Evolutionary conservation across 768 basidiomycete genomes (phyloP), one percentile per base, ranked within the genome.

Genomic region (Auriculariales sp.): DNA sequence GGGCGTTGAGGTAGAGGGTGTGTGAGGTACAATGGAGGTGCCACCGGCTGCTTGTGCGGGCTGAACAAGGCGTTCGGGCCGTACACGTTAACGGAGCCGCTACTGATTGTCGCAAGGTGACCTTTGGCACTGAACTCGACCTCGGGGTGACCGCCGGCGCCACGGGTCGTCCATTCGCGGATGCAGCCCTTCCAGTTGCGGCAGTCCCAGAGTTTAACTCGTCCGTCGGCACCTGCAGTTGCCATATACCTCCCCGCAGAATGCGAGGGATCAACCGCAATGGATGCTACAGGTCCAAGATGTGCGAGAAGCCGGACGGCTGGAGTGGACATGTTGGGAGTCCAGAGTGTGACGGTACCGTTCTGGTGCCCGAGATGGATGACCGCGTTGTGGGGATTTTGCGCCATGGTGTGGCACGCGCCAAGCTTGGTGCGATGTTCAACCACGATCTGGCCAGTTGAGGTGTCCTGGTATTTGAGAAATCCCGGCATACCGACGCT

Each of bases 391-490:
- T 97, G 92, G 14, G 70, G 63, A 61, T 95, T 97, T 70, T 97
- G 92, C 0, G 87, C 70, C 80, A 99, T 87, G 32, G 85, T 76
- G 29, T 68, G 73, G 57, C 86, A 90, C 7, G 83, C 74, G 3
- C 95, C 93, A 24, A 94, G 74, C 59, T 88, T 90, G 7, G 92
- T 94, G 19, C 89, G 81, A 63, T 94, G 89, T 61, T 89, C 82
- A 31, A 79, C 78, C 29, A 98, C 70, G 32, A 95, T 71, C 49
- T 79, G 73, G 11, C 95, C 95, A 0, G 91, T 98, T 3, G 94
- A 91, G 0, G 89, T 93, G 61, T 99, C 95, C 67, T 94, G 91
- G 66, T 97, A 99, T 67, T 93, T 93, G 0, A 98, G 71, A 63
- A 81, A 88, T 2, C 95, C 94, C 12, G 88, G 69, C 25, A 27